Conservation (phyloP, 2,329 filamentous ascomycete species). For the Sphaerulina musiva region DNA sequence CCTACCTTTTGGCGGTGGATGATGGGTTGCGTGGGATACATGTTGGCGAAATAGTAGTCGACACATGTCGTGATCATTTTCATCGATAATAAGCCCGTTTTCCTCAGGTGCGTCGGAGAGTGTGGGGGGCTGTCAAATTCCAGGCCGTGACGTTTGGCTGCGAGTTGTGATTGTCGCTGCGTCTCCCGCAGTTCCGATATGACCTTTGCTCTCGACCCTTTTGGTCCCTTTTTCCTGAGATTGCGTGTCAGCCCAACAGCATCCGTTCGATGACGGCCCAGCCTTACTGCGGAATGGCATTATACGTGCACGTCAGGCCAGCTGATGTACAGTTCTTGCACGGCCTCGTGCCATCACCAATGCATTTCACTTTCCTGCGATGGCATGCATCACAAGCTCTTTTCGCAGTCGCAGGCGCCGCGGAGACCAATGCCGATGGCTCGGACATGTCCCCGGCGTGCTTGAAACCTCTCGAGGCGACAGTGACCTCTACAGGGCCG, state of each 20-base stretch:
- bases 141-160: conserved; percentile 36
- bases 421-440: conserved; percentile 10
- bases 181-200: conserved; percentile 56
- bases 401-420: conserved; percentile 26
- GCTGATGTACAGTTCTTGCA: conserved; percentile 57
- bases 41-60: conserved; percentile 56
- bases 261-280: too few species aligned
- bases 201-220: conserved; percentile 56
- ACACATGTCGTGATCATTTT: conserved; percentile 49
- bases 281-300: conserved; percentile 51
- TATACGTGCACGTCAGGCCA: conserved; percentile 56
- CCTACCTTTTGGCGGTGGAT: conserved; percentile 48
- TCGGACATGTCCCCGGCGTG: conserved; percentile 18
- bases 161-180: conserved; percentile 42
- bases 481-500: conserved; percentile 21
- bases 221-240: conserved; percentile 52
- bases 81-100: conserved; percentile 45
- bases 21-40: conserved; percentile 60
- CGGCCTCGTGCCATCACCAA: conserved; percentile 45
- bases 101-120: conserved; percentile 41
- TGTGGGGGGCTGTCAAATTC: conserved; percentile 38
- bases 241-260: neutral
- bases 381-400: conserved; percentile 38
- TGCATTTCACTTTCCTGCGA: conserved; percentile 47
- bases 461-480: conserved; percentile 15